phyloP scores from a whole-genome alignment of 169 alveolate genomes.

The Eimeria zaria region DNA sequence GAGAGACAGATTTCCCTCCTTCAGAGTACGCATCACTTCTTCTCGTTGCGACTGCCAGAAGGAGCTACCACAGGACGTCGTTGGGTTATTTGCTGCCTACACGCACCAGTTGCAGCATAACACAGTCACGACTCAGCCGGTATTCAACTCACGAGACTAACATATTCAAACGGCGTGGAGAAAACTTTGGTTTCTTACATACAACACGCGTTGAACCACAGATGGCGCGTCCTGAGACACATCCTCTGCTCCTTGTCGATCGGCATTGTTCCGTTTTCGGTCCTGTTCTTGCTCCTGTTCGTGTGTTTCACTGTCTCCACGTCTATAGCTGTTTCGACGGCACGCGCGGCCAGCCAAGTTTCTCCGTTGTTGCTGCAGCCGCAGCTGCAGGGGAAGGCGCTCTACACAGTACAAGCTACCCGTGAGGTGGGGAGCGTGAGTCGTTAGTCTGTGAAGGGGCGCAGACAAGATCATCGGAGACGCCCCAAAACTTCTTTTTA shows the following conservation, averaged over 20 bases:
- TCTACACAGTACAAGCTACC: not conserved
- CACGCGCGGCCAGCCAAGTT: not conserved
- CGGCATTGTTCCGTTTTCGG: not conserved
- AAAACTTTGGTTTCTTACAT: not conserved
- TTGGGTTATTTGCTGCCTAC: slow-evolving; percentile 9
- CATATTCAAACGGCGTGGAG: not conserved
- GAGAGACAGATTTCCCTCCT: slow-evolving; percentile 16
- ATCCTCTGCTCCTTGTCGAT: not conserved
- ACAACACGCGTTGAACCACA: not conserved
- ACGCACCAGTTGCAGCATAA: not conserved
- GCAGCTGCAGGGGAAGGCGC: not conserved
- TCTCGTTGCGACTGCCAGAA: slow-evolving; percentile 58
- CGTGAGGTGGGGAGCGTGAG: not conserved
- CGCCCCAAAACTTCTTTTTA: not conserved
- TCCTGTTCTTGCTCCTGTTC: not conserved
- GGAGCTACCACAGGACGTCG: not conserved
- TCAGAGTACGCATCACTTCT: not conserved
- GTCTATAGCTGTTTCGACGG: not conserved
- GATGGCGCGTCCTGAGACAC: not conserved
- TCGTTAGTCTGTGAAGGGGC: not conserved
- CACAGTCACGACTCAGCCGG: not conserved
- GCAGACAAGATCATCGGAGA: not conserved
- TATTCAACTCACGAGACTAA: no score
- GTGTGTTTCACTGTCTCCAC: not conserved
- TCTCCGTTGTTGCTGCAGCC: not conserved